Evolutionary conservation across 352 stramenopile species (phyloP).

Genomic region (Plasmopara muralis): DNA sequence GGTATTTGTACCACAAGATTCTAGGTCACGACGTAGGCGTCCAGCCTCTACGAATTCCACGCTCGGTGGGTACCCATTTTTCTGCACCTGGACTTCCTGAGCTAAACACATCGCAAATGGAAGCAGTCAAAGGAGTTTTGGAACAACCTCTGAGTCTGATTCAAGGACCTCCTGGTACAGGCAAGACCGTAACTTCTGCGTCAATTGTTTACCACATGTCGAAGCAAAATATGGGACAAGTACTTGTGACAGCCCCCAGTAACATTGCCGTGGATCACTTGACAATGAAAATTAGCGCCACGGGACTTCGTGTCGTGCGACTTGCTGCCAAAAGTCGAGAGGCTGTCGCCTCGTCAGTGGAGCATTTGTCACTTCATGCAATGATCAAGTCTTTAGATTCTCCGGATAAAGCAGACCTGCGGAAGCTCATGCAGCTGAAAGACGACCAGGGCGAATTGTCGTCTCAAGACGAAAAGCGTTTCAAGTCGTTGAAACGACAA

Average conservation of each 20-base stretch:
- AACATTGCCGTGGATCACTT: slow-evolving; percentile 98
- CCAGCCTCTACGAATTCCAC: slow-evolving; percentile 80
- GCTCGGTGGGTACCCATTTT: slow-evolving; percentile 60
- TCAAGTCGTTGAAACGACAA: slow-evolving; percentile 88
- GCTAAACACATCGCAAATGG: slow-evolving; percentile 97
- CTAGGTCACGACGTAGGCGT: slow-evolving; percentile 96
- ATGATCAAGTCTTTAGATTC: slow-evolving; percentile 92
- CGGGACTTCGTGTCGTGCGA: slow-evolving; percentile 96
- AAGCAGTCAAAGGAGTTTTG: slow-evolving; percentile 94
- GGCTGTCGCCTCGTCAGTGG: slow-evolving; percentile 90
- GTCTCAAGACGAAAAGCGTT: slow-evolving; percentile 95
- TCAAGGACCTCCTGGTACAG: slow-evolving; percentile 95
- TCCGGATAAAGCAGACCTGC: slow-evolving; percentile 86
- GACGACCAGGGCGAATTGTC: slow-evolving; percentile 92
- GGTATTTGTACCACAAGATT: slow-evolving; percentile 99
- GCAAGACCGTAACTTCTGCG: slow-evolving; percentile 97
- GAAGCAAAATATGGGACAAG: slow-evolving; percentile 97
- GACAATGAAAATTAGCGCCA: slow-evolving; percentile 97
- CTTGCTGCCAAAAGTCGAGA: slow-evolving; percentile 97
- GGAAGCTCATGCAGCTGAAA: slow-evolving; percentile 92
- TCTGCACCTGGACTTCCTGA: slow-evolving; percentile 93
- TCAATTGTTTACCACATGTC: slow-evolving; percentile 99
- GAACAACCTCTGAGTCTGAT: slow-evolving; percentile 97
- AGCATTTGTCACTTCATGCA: slow-evolving; percentile 96
- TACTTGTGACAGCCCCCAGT: slow-evolving; percentile 97